phyloP scores from a whole-genome alignment of 1,139 yeast genomes.

The Pichia sp. region DNA sequence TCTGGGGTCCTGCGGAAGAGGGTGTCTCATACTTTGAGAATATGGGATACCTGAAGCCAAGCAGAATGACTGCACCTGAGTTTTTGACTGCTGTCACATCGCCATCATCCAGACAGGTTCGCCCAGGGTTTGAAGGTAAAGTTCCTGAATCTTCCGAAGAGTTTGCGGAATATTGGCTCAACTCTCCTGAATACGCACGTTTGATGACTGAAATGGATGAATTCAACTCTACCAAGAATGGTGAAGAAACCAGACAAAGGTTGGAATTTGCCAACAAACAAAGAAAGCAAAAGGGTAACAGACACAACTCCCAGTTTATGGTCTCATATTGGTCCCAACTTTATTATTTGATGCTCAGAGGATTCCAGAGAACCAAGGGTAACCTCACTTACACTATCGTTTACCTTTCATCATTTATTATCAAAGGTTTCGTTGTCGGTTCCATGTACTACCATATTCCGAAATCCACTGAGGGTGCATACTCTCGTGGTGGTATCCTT shows the following conservation, averaged over 20 bases:
- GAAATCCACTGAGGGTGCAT: constrained; percentile 29
- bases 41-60: constrained; percentile 65
- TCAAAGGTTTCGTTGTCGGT: constrained; percentile 35
- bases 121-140: constrained; percentile 41
- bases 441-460: constrained; percentile 34
- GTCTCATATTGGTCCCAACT: constrained; percentile 39
- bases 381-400: constrained; percentile 34
- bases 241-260: constrained; percentile 28
- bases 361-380: constrained; percentile 36
- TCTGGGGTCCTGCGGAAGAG: constrained; percentile 50
- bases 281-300: constrained; percentile 32
- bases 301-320: constrained; percentile 35
- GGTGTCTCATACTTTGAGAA: constrained; percentile 55
- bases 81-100: constrained; percentile 40
- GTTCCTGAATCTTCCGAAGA: constrained; percentile 34
- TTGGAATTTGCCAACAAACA: constrained; percentile 27
- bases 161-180: constrained; percentile 41
- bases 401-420: constrained; percentile 36
- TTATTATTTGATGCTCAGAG: constrained; percentile 36
- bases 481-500: constrained; percentile 32
- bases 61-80: constrained; percentile 74
- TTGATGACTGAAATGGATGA: constrained; percentile 27
- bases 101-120: constrained; percentile 38
- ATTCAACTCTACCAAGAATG: constrained; percentile 17
- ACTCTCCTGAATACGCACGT: constrained; percentile 30